These are phyloP conservation scores for Malania oleifera DNA, from an alignment of 164 flowering plant genomes.

Conservation along the genomic window DNA sequence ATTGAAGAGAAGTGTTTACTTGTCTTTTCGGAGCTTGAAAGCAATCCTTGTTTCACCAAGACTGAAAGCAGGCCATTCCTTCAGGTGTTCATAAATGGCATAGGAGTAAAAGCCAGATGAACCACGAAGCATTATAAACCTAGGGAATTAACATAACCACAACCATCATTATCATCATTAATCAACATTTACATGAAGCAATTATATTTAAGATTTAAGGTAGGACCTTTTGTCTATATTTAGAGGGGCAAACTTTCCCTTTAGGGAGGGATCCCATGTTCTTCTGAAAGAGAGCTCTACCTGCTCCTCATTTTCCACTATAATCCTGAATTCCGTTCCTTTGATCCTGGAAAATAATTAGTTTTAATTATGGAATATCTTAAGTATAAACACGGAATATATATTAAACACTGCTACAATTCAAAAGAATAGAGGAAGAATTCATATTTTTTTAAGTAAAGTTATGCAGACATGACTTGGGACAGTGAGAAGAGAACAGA, in stretches of 20 bases:
- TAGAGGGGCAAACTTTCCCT: constrained; percentile 17
- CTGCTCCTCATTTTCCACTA: constrained; percentile 25
- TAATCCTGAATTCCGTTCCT: constrained; percentile 18
- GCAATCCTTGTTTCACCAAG: constrained; percentile 41
- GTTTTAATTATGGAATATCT: too few relatives aligned
- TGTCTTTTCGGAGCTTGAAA: constrained; percentile 44
- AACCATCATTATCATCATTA: neutral
- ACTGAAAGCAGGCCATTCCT: constrained; percentile 49
- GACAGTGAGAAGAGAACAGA: too few relatives aligned
- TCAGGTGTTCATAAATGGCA: constrained; percentile 40
- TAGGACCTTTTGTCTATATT: constrained; percentile 28
- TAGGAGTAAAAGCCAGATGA: constrained; percentile 49
- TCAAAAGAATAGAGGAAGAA: neutral
- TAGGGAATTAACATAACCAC: neutral
- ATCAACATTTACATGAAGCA: neutral
- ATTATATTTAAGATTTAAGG: neutral
- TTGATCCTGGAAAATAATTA: constrained; percentile 16
- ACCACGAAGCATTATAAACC: constrained; percentile 6
- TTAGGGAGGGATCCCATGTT: constrained; percentile 22
- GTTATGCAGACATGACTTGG: too few relatives aligned
- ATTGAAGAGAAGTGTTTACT: constrained; percentile 18
- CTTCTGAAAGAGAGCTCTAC: constrained; percentile 29
- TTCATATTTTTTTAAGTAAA: too few relatives aligned
- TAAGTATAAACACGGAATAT: too few relatives aligned
- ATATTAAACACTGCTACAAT: neutral